Base-by-base conservation (phyloP, 2,329 filamentous ascomycete species). In the Diaporthe australafricana region DNA sequence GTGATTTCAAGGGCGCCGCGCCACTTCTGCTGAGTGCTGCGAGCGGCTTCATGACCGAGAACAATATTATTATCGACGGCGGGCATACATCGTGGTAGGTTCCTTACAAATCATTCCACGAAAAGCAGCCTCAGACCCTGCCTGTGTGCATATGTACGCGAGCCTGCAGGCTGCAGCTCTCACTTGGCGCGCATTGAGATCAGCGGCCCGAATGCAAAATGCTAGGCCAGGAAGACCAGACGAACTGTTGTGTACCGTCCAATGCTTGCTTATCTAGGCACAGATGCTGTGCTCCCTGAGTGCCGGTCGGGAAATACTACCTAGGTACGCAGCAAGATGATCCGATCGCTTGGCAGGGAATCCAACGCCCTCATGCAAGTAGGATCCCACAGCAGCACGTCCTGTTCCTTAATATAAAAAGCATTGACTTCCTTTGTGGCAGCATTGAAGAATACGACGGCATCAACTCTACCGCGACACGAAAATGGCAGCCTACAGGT, bases 41-140 rank as follows among this genome's bases (percentile, higher is more conserved):
- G 0, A 91, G 89, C 77, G 87, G 85, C 30, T 92, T 90, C 75
- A 91, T 92, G 88, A 91, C 90, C 0, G 89, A 87, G 1, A 84
- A 83, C 42, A 86, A 88, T 57, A 70, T 90, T 72, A 75, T 87
- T 6, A 85, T 90, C 53, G 88, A 91, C 77, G 88, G 88, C 27
- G 88, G 89, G 0, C 88, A 90, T 75, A 80, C 84, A 47, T 85
- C 87, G 1, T 89, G 87, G 87, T 89, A 83, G 63, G 32, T 35
- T 35, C 9, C 32, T 35, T 35, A n/a, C n/a, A 5, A 35, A 35
- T 9, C 17, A 11, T 9, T 5, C 17, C 16, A n/a, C 17, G 25
- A 27, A 25, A 7, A 48, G 1, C 12, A 22, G 1, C 3, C 11
- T 50, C 12, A 14, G 20, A 14, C 30, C 1, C 27, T 35, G 16